A percentile compares a stretch with the other conserved stretches of the same genome.
Evolutionary conservation across 2,329 filamentous ascomycete species (phyloP).

Genomic region (Diaporthe vexans): DNA sequence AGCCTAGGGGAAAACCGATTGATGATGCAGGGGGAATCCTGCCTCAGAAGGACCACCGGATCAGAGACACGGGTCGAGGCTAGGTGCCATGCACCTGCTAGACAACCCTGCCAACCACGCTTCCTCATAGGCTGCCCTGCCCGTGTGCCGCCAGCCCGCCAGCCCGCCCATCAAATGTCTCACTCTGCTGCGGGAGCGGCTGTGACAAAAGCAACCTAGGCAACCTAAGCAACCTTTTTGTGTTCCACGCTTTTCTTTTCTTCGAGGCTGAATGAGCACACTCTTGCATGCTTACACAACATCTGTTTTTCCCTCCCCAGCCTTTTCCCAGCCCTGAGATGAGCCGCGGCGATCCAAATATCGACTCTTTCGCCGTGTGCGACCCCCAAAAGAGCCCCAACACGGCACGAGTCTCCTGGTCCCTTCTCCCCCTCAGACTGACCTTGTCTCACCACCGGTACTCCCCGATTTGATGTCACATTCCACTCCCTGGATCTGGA

Average conservation of each 20-base stretch:
- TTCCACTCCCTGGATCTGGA: not conserved
- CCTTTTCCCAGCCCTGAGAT: not conserved
- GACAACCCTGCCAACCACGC: not conserved
- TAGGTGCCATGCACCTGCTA: not conserved
- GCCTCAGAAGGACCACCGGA: constrained; percentile 18
- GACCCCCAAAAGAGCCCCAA: constrained; percentile 8
- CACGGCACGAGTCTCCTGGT: constrained; percentile 3
- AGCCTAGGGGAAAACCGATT: not conserved
- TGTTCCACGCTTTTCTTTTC: constrained; percentile 13
- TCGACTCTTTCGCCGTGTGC: constrained; percentile 17
- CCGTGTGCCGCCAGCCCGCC: constrained; percentile 5
- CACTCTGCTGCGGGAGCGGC: constrained; percentile 26
- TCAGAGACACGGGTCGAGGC: constrained; percentile 25
- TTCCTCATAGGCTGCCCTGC: constrained; percentile 31
- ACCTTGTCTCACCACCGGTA: constrained; percentile 26
- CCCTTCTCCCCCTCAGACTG: constrained; percentile 8
- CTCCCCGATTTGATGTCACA: constrained; percentile 23
- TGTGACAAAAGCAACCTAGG: not conserved
- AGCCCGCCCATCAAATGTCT: constrained; percentile 30
- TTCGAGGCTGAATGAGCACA: not conserved
- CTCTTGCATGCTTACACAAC: not conserved
- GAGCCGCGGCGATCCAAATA: constrained; percentile 35
- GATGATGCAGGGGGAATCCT: constrained; percentile 29
- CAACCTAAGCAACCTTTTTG: not conserved
- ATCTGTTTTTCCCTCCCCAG: too few species aligned